A percentile compares a stretch with the other conserved stretches of the same genome.
These are phyloP conservation scores for Alliaria petiolata DNA, from an alignment of 345 rosid species.

Conservation along the genomic window DNA sequence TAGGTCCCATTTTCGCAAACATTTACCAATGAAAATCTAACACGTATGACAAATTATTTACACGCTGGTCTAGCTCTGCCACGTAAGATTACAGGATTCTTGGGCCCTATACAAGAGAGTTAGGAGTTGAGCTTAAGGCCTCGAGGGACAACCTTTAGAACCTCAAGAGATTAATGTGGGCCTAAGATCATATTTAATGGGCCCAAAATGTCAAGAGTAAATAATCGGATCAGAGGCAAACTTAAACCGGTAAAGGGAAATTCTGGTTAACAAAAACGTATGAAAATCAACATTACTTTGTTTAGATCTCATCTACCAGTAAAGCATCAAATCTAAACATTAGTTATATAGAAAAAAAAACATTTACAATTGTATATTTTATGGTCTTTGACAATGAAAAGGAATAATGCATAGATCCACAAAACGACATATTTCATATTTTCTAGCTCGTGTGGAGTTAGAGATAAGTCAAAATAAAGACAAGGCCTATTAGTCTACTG, in stretches of 20 bases:
- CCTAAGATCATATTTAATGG: neutral
- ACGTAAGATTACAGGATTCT: constrained; percentile 17
- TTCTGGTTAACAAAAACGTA: neutral
- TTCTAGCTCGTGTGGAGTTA: constrained; percentile 12
- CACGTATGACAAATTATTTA: constrained; percentile 21
- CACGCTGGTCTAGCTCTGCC: constrained; percentile 21
- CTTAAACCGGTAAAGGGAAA: neutral
- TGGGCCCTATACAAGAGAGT: neutral
- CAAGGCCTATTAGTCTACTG: constrained; percentile 22
- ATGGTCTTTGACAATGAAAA: constrained; percentile 10
- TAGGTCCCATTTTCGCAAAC: neutral
- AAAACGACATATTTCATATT: constrained; percentile 26
- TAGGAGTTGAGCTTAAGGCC: neutral
- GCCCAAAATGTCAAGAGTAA: neutral
- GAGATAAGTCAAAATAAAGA: constrained; percentile 32
- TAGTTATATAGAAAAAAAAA: too few relatives aligned
- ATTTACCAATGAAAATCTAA: neutral
- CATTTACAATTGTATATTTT: neutral
- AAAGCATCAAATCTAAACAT: too few relatives aligned
- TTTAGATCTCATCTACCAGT: too few relatives aligned
- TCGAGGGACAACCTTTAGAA: neutral
- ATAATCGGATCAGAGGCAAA: neutral
- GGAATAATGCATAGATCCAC: constrained; percentile 18
- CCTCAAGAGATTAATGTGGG: neutral
- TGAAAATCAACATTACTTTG: neutral